Conservation (phyloP, 169 alveolate genomes). For the Toxoplasma gondii region DNA sequence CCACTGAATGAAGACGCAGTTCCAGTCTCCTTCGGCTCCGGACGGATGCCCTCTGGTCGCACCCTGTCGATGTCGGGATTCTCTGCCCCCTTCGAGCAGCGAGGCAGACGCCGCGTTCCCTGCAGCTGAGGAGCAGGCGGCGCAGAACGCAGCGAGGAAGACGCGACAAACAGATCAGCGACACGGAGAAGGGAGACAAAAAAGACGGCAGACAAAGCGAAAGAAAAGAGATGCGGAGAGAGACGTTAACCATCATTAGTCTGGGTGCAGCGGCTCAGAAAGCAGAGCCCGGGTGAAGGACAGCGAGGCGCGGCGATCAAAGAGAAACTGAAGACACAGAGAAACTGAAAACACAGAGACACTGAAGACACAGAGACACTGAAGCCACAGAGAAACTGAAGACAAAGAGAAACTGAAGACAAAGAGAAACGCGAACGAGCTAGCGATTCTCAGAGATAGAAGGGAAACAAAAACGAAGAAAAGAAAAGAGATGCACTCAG, state of each 20-base stretch:
- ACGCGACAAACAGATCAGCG: background rate
- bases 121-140: background rate
- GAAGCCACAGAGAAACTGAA: too few species aligned
- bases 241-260: too few species aligned
- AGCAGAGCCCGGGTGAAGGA: too few species aligned
- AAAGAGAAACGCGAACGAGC: background rate
- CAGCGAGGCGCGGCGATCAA: background rate
- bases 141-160: background rate
- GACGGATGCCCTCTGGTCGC: background rate
- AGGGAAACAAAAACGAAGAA: too few species aligned
- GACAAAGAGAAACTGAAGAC: too few species aligned
- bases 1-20: background rate
- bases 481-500: background rate
- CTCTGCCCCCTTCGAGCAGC: background rate
- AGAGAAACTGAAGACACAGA: background rate
- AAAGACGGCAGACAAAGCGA: background rate
- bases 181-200: background rate
- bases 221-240: background rate
- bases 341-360: background rate
- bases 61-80: background rate
- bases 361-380: background rate
- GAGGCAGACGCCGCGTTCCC: background rate
- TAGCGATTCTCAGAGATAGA: too few species aligned
- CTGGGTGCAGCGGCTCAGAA: too few species aligned
- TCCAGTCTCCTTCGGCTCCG: background rate